Conservation (phyloP, 1,284 basidiomycete species). For the Sporisorium iseilematis-ciliati region DNA sequence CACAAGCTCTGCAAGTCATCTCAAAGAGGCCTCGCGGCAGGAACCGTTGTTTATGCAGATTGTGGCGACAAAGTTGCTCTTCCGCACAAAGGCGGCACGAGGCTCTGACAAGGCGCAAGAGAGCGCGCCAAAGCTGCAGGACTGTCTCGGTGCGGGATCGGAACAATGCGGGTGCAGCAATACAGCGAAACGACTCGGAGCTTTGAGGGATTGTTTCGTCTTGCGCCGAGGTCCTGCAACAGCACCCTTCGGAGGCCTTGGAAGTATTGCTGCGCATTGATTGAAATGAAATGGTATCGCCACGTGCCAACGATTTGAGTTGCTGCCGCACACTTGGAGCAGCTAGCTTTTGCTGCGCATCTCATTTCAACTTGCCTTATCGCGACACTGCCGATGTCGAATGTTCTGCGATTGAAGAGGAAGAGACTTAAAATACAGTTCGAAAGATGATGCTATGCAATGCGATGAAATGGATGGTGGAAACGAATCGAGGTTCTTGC, state of each 20-base stretch:
- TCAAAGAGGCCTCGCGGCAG: too few relatives aligned
- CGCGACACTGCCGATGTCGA: too few relatives aligned
- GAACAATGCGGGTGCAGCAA: background rate
- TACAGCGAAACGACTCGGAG: background rate
- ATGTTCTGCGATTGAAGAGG: background rate
- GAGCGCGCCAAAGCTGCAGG: background rate
- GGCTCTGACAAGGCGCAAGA: background rate
- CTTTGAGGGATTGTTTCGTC: background rate
- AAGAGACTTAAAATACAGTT: conserved; percentile 20
- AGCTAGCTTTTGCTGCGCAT: background rate
- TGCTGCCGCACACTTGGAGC: too few relatives aligned
- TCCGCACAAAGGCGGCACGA: background rate
- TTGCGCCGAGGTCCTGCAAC: background rate
- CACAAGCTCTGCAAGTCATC: too few relatives aligned
- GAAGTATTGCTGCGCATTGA: too few relatives aligned
- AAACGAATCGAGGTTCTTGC: background rate
- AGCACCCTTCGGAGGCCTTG: too few relatives aligned
- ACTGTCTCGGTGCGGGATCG: background rate
- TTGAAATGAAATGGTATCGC: too few relatives aligned
- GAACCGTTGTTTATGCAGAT: too few relatives aligned
- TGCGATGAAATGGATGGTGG: conserved; percentile 5
- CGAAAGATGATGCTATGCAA: conserved; percentile 9
- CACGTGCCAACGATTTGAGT: too few relatives aligned
- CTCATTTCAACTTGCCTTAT: background rate
- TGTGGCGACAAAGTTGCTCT: background rate